Base-by-base conservation (phyloP, 2,329 filamentous ascomycete genomes). In the Penicillium sclerotigenum region DNA sequence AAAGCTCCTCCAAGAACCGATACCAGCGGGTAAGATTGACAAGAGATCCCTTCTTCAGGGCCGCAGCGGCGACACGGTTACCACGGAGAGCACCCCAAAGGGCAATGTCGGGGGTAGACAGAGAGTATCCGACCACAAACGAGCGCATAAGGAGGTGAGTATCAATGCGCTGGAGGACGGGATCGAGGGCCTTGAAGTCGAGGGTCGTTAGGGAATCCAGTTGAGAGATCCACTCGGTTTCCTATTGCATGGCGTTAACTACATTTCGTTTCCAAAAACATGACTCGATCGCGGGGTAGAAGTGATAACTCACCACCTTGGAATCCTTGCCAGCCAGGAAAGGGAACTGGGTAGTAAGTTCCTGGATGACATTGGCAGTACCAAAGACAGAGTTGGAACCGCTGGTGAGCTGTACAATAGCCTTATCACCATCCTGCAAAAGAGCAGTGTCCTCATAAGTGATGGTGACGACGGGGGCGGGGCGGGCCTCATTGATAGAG, bases 1-100 rank as follows among this genome's bases (percentile, higher is more conserved):
- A 89, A 36, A 83, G 84, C 65, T 90, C 84, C 74, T 96, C 91
- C 64, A 97, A 81, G 73, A 88, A 96, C 67, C 80, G 83, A 76
- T 92, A 96, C 93, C 93, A 97, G 63, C 93, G 85, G 52, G 85
- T 84, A 58, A 96, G 75, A 73, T 94, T 96, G 57, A 83, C 79
- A 64, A 93, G 84, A 28, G 84, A 79, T 42, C 87, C 89, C 76
- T 90, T 90, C 76, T 90, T 89, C 66, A 96, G 81, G 65, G 89
- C 90, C 4, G 89, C 86, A 63, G 89, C 82, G 18, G 90, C 88
- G n/a, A 91, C 89, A 59, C 90, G 87, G 79, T 96, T 97, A 66
- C 84, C 87, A 55, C 90, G 87, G 52, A 97, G 82, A 5, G 89
- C 86, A 66, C 88, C 84, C 90, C 91, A 97, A 61, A 96, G 82